Evolutionary conservation across 768 basidiomycete genomes (phyloP).

Genomic region (Lentinula detonsa): DNA sequence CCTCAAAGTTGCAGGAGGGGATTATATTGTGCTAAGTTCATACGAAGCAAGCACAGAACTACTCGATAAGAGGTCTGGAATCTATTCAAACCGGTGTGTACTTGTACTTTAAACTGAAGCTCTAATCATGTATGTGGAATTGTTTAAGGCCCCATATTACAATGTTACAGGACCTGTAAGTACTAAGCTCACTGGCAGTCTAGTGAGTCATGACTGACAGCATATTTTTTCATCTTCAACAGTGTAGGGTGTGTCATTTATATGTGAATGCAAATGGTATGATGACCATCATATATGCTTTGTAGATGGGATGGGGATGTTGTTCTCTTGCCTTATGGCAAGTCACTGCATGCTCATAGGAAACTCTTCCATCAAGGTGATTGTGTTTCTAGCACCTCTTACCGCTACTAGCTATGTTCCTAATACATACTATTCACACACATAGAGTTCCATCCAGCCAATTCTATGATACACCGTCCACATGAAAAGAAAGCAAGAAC

Average conservation of each 20-base stretch:
- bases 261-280: neutral
- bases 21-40: conserved; percentile 28
- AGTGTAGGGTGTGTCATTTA: neutral
- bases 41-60: conserved; percentile 31
- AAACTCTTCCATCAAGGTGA: neutral
- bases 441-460: neutral
- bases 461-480: neutral
- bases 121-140: no score
- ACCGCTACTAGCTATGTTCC: neutral
- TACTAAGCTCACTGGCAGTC: neutral
- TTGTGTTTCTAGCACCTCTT: neutral
- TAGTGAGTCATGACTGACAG: no score
- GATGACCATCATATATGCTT: neutral
- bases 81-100: conserved; percentile 29
- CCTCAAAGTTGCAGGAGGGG: conserved; percentile 19
- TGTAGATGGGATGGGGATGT: conserved; percentile 12
- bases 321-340: conserved; percentile 9
- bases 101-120: neutral
- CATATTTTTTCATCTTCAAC: no score
- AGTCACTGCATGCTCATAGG: neutral
- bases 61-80: conserved; percentile 33
- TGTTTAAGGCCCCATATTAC: neutral
- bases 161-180: conserved; percentile 1
- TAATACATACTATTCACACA: neutral
- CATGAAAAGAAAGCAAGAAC: neutral